These are phyloP conservation scores for Boletus reticulatus DNA, from an alignment of 768 basidiomycete genomes.

Conservation along the genomic window DNA sequence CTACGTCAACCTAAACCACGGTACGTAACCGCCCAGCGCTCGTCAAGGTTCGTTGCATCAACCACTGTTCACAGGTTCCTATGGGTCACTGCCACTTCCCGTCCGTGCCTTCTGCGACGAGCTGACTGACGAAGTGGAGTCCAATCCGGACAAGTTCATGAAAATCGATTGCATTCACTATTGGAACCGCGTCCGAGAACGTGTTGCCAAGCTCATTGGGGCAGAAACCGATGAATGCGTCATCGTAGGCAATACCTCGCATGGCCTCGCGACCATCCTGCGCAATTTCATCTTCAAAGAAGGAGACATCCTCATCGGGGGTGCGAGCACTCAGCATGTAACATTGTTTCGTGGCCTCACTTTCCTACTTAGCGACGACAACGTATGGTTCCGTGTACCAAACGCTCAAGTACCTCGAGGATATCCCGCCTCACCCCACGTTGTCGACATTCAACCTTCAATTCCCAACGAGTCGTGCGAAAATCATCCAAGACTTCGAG, in stretches of 20 bases:
- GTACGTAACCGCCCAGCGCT: constrained; percentile 32
- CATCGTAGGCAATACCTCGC: constrained; percentile 34
- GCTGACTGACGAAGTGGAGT: constrained; percentile 44
- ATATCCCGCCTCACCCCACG: constrained; percentile 52
- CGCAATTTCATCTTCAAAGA: constrained; percentile 51
- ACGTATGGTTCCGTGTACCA: constrained; percentile 56
- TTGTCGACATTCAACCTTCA: constrained; percentile 47
- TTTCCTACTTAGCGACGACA: constrained; percentile 42
- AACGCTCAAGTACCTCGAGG: constrained; percentile 52
- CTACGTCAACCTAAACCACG: constrained; percentile 66
- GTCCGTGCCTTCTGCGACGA: constrained; percentile 46
- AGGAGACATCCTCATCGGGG: constrained; percentile 61
- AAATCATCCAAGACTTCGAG: constrained; percentile 53
- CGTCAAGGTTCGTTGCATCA: background rate
- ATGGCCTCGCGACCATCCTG: constrained; percentile 58
- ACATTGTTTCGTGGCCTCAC: background rate
- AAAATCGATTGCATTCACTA: constrained; percentile 35
- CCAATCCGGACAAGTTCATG: constrained; percentile 57
- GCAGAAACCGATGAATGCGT: constrained; percentile 59
- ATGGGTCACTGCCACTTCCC: constrained; percentile 53
- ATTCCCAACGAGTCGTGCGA: constrained; percentile 56
- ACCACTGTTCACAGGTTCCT: constrained; percentile 49
- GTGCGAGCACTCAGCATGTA: constrained; percentile 19
- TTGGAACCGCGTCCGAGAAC: constrained; percentile 40
- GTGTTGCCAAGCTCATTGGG: constrained; percentile 49